phyloP scores from a whole-genome alignment of 495 filamentous ascomycete species.

The Neurospora pannonica region DNA sequence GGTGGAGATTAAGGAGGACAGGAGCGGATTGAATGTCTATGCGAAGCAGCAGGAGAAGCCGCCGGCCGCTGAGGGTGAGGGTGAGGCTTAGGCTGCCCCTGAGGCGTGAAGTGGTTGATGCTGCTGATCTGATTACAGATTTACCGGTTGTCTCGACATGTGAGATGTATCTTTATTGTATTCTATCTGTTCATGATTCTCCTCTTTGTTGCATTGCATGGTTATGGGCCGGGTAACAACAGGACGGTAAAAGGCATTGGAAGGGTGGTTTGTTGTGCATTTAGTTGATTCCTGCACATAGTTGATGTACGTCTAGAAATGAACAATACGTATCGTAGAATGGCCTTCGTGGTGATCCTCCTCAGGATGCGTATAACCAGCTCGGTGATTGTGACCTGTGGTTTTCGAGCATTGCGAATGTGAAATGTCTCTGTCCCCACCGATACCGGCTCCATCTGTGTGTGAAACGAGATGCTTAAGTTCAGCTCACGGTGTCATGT shows the following conservation, averaged over 20 bases:
- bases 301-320: not conserved
- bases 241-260: not conserved
- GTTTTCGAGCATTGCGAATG: not conserved
- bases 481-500: not conserved
- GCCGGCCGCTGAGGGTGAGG: not conserved
- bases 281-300: not conserved
- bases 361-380: not conserved
- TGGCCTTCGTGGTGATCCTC: not conserved
- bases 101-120: not conserved
- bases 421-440: not conserved
- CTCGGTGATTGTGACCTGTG: not conserved
- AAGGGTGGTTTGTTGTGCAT: not conserved
- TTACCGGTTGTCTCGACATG: not conserved
- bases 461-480: not conserved
- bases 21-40: conserved; percentile 39
- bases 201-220: not conserved
- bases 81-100: not conserved
- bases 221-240: not conserved
- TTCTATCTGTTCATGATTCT: not conserved
- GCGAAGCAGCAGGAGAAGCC: not conserved
- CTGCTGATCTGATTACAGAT: not conserved
- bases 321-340: not conserved
- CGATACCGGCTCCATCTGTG: not conserved
- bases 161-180: not conserved
- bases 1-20: conserved; percentile 53